Percentiles rank a stretch among this genome's conserved stretches.
phyloP scores from a whole-genome alignment of 352 stramenopile species.

The Phytophthora macrochlamydospora region DNA sequence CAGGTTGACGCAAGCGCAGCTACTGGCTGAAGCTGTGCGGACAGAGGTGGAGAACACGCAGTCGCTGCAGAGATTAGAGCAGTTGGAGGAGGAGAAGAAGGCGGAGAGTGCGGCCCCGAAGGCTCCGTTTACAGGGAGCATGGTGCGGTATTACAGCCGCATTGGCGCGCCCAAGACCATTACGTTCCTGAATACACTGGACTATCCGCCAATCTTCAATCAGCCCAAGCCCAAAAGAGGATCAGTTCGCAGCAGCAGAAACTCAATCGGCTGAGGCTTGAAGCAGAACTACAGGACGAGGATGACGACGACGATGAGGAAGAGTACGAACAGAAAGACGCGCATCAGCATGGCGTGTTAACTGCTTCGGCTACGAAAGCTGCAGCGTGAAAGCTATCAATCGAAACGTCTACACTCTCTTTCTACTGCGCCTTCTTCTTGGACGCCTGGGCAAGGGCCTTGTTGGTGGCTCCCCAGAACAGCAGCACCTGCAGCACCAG shows the following conservation, averaged over 20 bases:
- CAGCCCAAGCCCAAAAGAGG: constrained; percentile 64
- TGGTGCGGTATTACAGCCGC: constrained; percentile 74
- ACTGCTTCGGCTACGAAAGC: constrained; percentile 23
- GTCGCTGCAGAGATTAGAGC: constrained; percentile 80
- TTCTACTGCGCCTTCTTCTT: constrained; percentile 79
- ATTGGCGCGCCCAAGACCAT: constrained; percentile 74
- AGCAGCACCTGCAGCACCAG: constrained; percentile 82
- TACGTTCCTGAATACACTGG: constrained; percentile 76
- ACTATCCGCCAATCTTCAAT: constrained; percentile 75
- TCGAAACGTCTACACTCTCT: not conserved
- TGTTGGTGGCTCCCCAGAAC: constrained; percentile 85
- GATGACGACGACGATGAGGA: constrained; percentile 43
- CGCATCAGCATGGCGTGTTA: constrained; percentile 33
- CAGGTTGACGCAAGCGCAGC: constrained; percentile 67
- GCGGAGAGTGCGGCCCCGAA: constrained; percentile 69
- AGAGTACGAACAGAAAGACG: constrained; percentile 32
- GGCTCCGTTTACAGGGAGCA: constrained; percentile 66
- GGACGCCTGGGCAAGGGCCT: constrained; percentile 54
- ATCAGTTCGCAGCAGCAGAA: constrained; percentile 44
- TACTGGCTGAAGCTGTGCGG: constrained; percentile 74
- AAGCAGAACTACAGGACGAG: constrained; percentile 33
- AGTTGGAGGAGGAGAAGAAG: constrained; percentile 86
- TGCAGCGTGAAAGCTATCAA: constrained; percentile 15
- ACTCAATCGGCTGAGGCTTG: constrained; percentile 32
- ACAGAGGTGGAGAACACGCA: constrained; percentile 82